Base-by-base conservation (phyloP, 108 stramenopile species). In the Nitzschia sp. region DNA sequence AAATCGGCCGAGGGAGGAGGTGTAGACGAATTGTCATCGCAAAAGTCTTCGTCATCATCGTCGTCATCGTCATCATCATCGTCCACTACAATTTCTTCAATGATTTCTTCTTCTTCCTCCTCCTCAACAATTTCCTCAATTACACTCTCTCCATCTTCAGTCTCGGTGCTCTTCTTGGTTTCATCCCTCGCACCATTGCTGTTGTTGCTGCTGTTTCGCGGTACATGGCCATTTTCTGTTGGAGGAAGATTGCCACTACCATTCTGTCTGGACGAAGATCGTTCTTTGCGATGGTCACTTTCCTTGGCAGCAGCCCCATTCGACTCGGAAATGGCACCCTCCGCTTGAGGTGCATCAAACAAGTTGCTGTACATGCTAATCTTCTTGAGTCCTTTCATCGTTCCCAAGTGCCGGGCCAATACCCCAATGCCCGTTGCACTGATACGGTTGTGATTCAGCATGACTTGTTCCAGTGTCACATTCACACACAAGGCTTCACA, bases 311-410 rank as follows among this genome's bases (percentile, higher is more conserved):
- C 46, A 12, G 43, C 22, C 44, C n/a, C 21, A 21, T 20, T 11
- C 42, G 42, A 43, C 8, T 37, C 12, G 2, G 57, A 29, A 10
- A 62, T 42, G 10, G 43, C 17, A 44, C 21, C 43, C 42, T 62
- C 43, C 42, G 21, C 61, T 46, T 43, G 21, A 21, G 75, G 52
- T 7, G 53, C 50, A 41, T 70, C 75, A 64, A 76, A 76, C 0
- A 70, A 10, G 41, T 76, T 76, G 40, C 75, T 76, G 57, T 76
- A 76, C 75, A 76, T 76, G 41, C 57, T 61, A 59, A 76, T 76
- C 53, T 76, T 76, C 51, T 70, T 69, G n/a, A 76, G 41, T 40
- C 75, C 75, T 29, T 64, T 70, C 63, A 76, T 76, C 52, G 69
- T 50, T 9, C 62, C 53, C 63, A 70, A 76, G 42, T 68, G 51